Evolutionary conservation across 768 basidiomycete species (phyloP).

Genomic region (Tricholoma terreum): DNA sequence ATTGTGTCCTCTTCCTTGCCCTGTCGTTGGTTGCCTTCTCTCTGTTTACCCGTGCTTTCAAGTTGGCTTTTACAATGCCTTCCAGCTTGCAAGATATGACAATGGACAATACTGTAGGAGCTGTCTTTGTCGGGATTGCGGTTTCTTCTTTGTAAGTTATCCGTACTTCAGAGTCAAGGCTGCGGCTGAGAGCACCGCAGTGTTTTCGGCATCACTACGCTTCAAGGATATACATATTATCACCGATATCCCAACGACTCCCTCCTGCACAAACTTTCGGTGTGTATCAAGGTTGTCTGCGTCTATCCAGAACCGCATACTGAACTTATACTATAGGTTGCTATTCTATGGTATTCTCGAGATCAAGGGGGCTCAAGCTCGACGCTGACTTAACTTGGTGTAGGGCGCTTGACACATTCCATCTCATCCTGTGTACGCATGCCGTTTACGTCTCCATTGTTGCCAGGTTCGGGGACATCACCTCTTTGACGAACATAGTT

Average conservation of each 20-base stretch:
- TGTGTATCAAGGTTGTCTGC: slow-evolving; percentile 13
- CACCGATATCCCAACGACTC: slow-evolving; percentile 36
- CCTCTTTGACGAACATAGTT: slow-evolving; percentile 9
- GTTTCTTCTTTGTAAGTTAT: slow-evolving; percentile 32
- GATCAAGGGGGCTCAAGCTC: not conserved
- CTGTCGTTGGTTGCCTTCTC: not conserved
- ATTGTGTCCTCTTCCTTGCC: not conserved
- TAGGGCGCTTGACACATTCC: slow-evolving; percentile 27
- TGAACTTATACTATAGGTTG: slow-evolving; percentile 22
- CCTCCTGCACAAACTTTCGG: slow-evolving; percentile 33
- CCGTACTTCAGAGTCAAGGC: not conserved
- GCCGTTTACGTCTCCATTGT: slow-evolving; percentile 27
- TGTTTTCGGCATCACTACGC: slow-evolving; percentile 37
- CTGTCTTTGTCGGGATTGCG: slow-evolving; percentile 32
- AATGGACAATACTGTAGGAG: slow-evolving; percentile 39
- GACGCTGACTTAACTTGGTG: not conserved
- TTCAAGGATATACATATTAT: slow-evolving; percentile 40
- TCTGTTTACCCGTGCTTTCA: not conserved
- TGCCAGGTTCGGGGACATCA: slow-evolving; percentile 20
- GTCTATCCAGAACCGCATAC: not conserved
- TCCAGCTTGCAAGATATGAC: slow-evolving; percentile 25
- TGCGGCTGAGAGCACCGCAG: slow-evolving; percentile 19
- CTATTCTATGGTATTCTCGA: slow-evolving; percentile 28
- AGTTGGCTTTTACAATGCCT: slow-evolving; percentile 14
- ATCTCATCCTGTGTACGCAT: slow-evolving; percentile 25